Base-by-base conservation (phyloP, 345 rosid species). In the Erodium maritimum region DNA sequence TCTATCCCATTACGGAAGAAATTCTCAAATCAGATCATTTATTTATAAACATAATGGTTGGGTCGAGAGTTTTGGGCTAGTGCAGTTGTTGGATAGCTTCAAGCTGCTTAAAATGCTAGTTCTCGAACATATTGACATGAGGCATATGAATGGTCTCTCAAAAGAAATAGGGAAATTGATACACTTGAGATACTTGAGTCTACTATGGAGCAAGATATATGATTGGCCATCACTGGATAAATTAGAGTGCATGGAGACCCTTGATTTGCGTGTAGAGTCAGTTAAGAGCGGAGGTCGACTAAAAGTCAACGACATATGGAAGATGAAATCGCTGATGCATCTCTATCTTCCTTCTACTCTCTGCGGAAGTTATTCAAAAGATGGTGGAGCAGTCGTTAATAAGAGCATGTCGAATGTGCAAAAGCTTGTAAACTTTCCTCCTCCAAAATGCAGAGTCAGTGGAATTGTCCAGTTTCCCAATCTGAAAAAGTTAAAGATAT, bases 21-120 rank as follows among this genome's bases (percentile, higher is more conserved):
- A 65, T 66, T 21, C 66, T 16, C 67, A 67, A 17, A 55, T 67
- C 42, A 66, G 70, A 17, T 60, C 83, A 54, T 78, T 78, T 22
- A 21, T 71, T 1, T 16, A 21, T 17, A 21, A 14, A 5, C 42
- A 64, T 72, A 69, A 16, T 34, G 13, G 10, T 37, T 37, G 1
- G 10, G 8, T n/a, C n/a, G n/a, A n/a, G 14, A 37, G 10, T 4
- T 12, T 37, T 37, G 13, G 4, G 20, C 62, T 23, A 1, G 17
- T 56, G 13, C 24, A 14, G 17, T 52, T 25, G 21, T 67, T 61
- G 18, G 25, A n/a, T 0, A 45, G 25, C 21, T 55, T 64, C 17
- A 54, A 50, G 10, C 23, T 71, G 20, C 50, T 82, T 3, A 69
- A 78, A 56, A 68, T 77, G 5, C 19, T 79, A 9, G 64, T 71